Evolutionary conservation across 169 alveolate species (phyloP), one percentile per base, ranked within the genome.

Genomic region (Cryptosporidium parvum): DNA sequence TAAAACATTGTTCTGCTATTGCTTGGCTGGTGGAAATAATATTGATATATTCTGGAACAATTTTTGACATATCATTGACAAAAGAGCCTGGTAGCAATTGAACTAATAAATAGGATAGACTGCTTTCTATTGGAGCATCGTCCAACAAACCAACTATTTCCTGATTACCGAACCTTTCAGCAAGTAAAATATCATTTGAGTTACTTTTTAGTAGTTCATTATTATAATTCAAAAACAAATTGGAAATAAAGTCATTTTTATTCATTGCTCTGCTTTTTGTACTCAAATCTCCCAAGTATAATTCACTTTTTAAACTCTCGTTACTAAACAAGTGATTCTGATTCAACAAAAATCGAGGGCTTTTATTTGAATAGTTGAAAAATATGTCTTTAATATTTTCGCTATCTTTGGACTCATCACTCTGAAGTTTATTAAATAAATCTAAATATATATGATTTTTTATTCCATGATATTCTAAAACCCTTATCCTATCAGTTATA

Each of bases 1-100:
- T 65, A 80, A 80, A 62, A 31, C 80, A 80, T 31, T 80, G 89
- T 8, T 42, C 89, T 39, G 89, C 89, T 1, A 73, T 73, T 16
- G 62, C 56, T 21, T 53, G 33, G 26, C 62, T 39, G 16, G 89
- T 80, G 2, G 69, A 37, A 42, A 53, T 58, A 0, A 80, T 80
- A 21, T 59, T 62, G 0, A 80, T 23, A 33, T 23, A 80, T 8
- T 65, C 80, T 12, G 89, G 65, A 8, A 80, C 89, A 31, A 42
- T 31, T 44, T 80, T 51, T 62, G 70, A 35, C 26, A 80, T 44
- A 16, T 53, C 86, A 73, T 23, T 12, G 21, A 73, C 86, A 31
- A 73, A 62, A 58, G 26, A 33, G 3, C 42, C 53, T 37, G 86
- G 86, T 59, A 73, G 23, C 33, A 73, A 42, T 21, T 33, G 18